phyloP scores from a whole-genome alignment of 192 early-diverging fungal genomes.

The Umbelopsis isabellina region DNA sequence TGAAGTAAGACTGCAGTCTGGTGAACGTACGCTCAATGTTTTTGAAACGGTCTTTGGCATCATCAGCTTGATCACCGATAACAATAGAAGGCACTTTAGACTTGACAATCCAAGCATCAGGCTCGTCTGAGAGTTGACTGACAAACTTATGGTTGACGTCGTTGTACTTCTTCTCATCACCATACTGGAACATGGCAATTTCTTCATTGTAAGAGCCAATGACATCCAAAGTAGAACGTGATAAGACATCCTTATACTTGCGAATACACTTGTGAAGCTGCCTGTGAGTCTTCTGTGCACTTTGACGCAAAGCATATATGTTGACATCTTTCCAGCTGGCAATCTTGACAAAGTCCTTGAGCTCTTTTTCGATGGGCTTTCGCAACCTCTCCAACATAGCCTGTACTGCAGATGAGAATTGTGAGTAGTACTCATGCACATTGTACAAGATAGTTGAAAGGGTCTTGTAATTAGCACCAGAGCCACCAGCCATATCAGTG shows the following conservation, averaged over 20 bases:
- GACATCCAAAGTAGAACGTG: conserved; percentile 71
- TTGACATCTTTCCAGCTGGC: conserved; percentile 98
- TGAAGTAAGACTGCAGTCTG: conserved; percentile 43
- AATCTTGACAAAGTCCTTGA: conserved; percentile 93
- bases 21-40: conserved; percentile 49
- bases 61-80: background rate
- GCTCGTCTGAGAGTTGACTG: conserved; percentile 33
- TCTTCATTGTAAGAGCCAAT: conserved; percentile 58
- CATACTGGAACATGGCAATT: conserved; percentile 40
- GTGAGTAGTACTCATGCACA: conserved; percentile 78
- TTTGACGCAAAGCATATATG: conserved; percentile 86
- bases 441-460: conserved; percentile 68
- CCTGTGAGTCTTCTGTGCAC: conserved; percentile 89
- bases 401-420: conserved; percentile 65
- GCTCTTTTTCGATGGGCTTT: conserved; percentile 83
- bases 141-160: conserved; percentile 42
- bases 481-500: conserved; percentile 2
- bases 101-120: conserved; percentile 46
- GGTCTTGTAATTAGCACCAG: conserved; percentile 23
- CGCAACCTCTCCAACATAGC: conserved; percentile 59
- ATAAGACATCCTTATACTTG: conserved; percentile 79
- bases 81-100: conserved; percentile 1
- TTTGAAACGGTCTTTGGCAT: conserved; percentile 43
- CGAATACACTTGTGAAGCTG: conserved; percentile 91
- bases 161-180: conserved; percentile 36